These are phyloP conservation scores for Russula olivacea DNA, from an alignment of 768 basidiomycete species.

Conservation along the genomic window DNA sequence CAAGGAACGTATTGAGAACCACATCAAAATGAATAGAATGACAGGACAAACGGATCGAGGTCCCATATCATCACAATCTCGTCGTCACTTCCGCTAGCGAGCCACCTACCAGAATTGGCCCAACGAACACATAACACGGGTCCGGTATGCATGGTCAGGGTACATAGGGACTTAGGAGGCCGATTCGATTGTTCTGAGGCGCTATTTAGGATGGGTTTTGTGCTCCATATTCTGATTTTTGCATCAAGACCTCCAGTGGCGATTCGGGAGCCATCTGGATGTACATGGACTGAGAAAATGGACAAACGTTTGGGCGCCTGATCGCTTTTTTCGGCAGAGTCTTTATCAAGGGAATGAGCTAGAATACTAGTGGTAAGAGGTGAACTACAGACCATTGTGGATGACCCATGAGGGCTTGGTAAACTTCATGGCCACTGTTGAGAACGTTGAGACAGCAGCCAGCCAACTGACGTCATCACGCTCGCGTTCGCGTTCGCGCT, in stretches of 20 bases:
- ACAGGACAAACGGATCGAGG: conserved; percentile 76
- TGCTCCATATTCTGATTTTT: conserved; percentile 96
- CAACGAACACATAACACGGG: conserved; percentile 88
- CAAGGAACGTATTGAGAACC: neutral
- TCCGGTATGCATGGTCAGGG: conserved; percentile 89
- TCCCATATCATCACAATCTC: conserved; percentile 97
- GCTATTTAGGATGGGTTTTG: conserved; percentile 83
- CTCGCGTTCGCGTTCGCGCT: neutral
- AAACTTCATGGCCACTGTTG: conserved; percentile 55
- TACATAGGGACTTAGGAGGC: conserved; percentile 84
- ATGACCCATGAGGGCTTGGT: conserved; percentile 86
- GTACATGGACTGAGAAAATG: conserved; percentile 90
- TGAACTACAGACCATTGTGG: conserved; percentile 54
- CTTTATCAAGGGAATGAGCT: conserved; percentile 26
- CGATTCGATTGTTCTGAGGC: conserved; percentile 59
- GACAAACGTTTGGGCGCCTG: conserved; percentile 60
- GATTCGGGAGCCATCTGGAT: conserved; percentile 92
- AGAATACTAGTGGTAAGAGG: conserved; percentile 5
- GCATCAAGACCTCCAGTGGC: conserved; percentile 97
- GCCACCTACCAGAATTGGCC: conserved; percentile 89
- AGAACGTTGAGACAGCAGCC: neutral
- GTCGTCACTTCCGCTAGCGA: conserved; percentile 96
- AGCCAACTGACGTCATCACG: neutral
- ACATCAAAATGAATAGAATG: neutral
- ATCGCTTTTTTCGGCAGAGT: conserved; percentile 52